Evolutionary conservation across 805 yeast genomes (phyloP), one percentile per base, ranked within the genome.

Genomic region (Lipomyces chichibuensis): DNA sequence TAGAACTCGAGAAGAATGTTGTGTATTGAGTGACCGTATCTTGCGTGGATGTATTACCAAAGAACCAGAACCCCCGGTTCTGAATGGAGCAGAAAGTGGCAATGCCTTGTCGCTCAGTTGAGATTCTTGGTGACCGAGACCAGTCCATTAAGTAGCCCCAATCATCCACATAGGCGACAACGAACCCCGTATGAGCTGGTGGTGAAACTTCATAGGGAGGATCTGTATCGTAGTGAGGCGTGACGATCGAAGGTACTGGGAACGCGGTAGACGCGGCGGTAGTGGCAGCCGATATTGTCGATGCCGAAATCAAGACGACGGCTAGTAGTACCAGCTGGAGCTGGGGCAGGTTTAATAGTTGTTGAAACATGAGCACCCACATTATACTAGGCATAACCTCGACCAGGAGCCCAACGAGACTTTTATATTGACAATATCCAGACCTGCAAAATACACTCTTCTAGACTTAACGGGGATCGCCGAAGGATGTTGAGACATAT

Each of bases 51-150:
- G 70, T 49, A 62, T 66, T 65, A 58, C 59, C 66, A 46, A 68
- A 68, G 59, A 68, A 59, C 70, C 70, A 68, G 63, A 68, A 66
- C 57, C 62, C 35, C 58, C 61, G 54, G 52, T 56, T 33, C 32
- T 65, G 65, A 54, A 68, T 62, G 3, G 66, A 59, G 58, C 71
- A 67, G 53, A 57, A 35, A 7, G 66, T 66, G 53, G 61, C 66
- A 46, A 53, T 61, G 58, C 52, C 67, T 14, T 66, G 60, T 37
- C 56, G 56, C 53, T 62, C n/a, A 20, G 32, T 27, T 56, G 5
- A 64, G 64, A 23, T 56, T 20, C 57, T 66, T 66, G 43, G n/a
- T 43, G 61, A 52, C 66, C 13, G 20, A 25, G 39, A 35, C 37
- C 37, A 35, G 52, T 49, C 25, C 52, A 17, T 49, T 17, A n/a